Evolutionary conservation across 768 basidiomycete genomes (phyloP), one percentile per base, ranked within the genome.

Genomic region (Kwoniella sp.): DNA sequence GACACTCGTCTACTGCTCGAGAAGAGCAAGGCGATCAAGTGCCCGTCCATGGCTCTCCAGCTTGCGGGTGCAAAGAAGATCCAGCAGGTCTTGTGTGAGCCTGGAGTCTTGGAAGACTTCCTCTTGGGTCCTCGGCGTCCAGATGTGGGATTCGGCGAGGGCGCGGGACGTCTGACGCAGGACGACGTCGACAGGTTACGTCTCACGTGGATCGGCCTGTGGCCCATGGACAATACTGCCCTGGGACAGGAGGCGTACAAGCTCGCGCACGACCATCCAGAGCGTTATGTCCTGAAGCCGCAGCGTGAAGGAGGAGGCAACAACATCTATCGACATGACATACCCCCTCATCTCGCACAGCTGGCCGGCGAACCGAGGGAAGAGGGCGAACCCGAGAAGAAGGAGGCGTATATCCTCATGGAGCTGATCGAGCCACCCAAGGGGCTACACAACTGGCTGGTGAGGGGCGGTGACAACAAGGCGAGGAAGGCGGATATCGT

Each of bases 301-400:
- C 93, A 98, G 71, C 81, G 92, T n/a, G 93, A 99, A 77, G 93
- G 93, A 1, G 93, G 93, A 0, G 93, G 93, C 7, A 95, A 96
- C 65, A 99, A 99, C 63, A 80, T 98, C 22, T 98, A 96, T 76
- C 86, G 87, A 54, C 77, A 77, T 2, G 83, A 84, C 41, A 93
- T 96, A 42, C 88, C 87, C 0, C 58, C 77, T 0, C 90, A 89
- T 74, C 77, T 99, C 2, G 82, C 84, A 12, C 65, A 65, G 5
- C 77, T 96, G 2, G 80, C 80, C 0, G 71, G 63, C n/a, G 49
- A 37, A n/a, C 45, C 47, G n/a, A 23, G 29, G 3, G 54, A 46
- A 26, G 32, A 50, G 2, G 64, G 64, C 3, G 66, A 64, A 45
- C 64, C 70, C 3, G 58, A 60, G 9, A 87, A 88, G 65, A 80